Base-by-base conservation (phyloP, 2,329 filamentous ascomycete species). In the Colletotrichum coccodes region DNA sequence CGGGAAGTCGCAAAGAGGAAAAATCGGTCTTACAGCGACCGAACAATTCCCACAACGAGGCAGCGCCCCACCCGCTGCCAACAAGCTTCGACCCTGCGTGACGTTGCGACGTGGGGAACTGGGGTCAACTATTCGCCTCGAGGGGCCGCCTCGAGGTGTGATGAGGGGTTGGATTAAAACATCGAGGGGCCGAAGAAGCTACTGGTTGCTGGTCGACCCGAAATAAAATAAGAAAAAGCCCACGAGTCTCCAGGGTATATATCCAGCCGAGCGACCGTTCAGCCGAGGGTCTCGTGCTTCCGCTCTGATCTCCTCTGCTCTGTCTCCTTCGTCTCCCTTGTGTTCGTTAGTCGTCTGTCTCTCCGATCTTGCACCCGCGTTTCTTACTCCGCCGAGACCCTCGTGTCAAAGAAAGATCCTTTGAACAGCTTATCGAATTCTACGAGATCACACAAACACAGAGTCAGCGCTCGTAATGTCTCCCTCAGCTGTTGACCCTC, bases 401-500 rank as follows among this genome's bases (percentile, higher is more conserved):
- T 53, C 26, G 42, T 70, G 57, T 47, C 42, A 49, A 59, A 47
- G 26, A 18, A 44, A 28, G 1, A 26, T 11, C 12, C 36, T 59
- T 21, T 30, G 32, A 14, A n/a, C 21, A 3, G 8, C 14, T 36
- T 28, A 44, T 34, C n/a, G 5, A 16, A 54, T 38, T 32, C 61
- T 65, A 32, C 28, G 26, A 21, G 32, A 32, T n/a, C 53, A 30
- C 52, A 52, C 52, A 42, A 32, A 38, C 54, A 49, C 11, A 47
- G 23, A 38, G n/a, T 59, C 56, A 36, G 28, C 21, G 8, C 28
- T 64, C 68, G 75, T 59, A 61, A 81, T 81, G 79, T 78, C 76
- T 64, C 79, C 79, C 66, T 78, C 78, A 53, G 77, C 75, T 66
- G 73, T 76, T 66, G 77, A 80, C 44, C 38, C 70, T 60, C 68